Evolutionary conservation across 139 green algal species (phyloP).

Genomic region (Coccomyxa sp.): DNA sequence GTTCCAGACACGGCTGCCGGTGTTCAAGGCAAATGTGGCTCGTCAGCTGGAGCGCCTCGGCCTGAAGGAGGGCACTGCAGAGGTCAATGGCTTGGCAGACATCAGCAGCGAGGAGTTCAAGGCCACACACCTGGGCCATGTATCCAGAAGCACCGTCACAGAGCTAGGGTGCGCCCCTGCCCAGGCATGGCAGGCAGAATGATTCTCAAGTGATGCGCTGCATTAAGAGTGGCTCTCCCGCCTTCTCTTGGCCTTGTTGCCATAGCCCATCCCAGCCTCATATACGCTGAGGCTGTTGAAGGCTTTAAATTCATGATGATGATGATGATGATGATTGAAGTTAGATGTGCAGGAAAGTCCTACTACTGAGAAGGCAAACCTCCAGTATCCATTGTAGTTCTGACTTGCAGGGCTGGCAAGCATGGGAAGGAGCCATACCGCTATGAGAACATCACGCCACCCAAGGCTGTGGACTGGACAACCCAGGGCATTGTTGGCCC

Average conservation of each 20-base stretch:
- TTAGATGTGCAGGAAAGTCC: neutral
- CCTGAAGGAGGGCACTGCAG: neutral
- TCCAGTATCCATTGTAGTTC: neutral
- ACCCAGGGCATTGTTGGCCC: slow-evolving; percentile 68
- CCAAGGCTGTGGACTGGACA: slow-evolving; percentile 72
- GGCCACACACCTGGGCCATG: slow-evolving; percentile 38
- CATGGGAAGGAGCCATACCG: slow-evolving; percentile 27
- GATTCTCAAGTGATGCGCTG: too few relatives aligned
- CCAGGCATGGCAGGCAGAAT: neutral
- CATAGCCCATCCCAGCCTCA: neutral
- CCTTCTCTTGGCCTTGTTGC: neutral
- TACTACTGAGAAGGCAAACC: neutral
- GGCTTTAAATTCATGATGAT: neutral
- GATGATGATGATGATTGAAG: neutral
- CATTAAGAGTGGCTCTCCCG: neutral
- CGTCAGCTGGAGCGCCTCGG: neutral
- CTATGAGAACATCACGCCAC: slow-evolving; percentile 21
- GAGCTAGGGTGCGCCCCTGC: neutral
- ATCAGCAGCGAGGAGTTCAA: slow-evolving; percentile 79
- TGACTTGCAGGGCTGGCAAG: neutral
- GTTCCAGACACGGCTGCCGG: neutral
- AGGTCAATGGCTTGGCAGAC: slow-evolving; percentile 55
- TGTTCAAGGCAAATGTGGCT: neutral
- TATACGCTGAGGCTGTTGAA: neutral
- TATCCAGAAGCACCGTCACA: neutral